phyloP scores from a whole-genome alignment of 352 stramenopile genomes.

The Stramenopiles sp. region DNA sequence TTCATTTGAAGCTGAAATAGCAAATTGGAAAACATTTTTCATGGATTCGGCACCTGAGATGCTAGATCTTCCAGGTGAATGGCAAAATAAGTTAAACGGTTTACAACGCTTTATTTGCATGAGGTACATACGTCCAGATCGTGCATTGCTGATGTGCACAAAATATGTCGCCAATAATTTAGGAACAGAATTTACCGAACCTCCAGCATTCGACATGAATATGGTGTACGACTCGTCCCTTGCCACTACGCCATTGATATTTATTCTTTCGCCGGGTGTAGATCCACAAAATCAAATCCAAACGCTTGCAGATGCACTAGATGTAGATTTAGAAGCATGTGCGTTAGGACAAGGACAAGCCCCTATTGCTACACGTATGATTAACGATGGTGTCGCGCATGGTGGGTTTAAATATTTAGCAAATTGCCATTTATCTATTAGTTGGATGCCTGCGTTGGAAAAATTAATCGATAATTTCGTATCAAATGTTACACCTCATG shows the following conservation, averaged over 20 bases:
- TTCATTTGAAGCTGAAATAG: constrained; percentile 21
- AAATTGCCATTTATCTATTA: constrained; percentile 81
- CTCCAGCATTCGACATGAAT: constrained; percentile 75
- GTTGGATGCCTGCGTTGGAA: constrained; percentile 77
- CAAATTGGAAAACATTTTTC: constrained; percentile 24
- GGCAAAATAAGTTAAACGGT: constrained; percentile 57
- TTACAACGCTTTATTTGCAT: constrained; percentile 73
- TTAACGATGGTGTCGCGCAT: constrained; percentile 50
- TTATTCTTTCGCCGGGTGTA: constrained; percentile 74
- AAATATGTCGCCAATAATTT: constrained; percentile 63
- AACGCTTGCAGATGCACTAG: constrained; percentile 64
- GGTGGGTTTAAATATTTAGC: constrained; percentile 83
- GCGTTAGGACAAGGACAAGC: constrained; percentile 74
- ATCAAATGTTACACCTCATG: constrained; percentile 35
- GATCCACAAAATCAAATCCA: constrained; percentile 83
- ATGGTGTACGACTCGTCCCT: constrained; percentile 71
- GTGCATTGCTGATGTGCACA: constrained; percentile 66
- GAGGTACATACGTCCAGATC: constrained; percentile 69
- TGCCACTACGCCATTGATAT: constrained; percentile 77
- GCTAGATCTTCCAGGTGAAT: constrained; percentile 65
- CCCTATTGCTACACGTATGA: constrained; percentile 60
- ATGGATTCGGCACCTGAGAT: constrained; percentile 53
- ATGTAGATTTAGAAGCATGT: constrained; percentile 70
- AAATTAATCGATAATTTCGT: constrained; percentile 71
- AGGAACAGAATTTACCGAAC: constrained; percentile 72